These are phyloP conservation scores for Handroanthus guayacan DNA, from an alignment of 257 asterid species.

Conservation along the genomic window DNA sequence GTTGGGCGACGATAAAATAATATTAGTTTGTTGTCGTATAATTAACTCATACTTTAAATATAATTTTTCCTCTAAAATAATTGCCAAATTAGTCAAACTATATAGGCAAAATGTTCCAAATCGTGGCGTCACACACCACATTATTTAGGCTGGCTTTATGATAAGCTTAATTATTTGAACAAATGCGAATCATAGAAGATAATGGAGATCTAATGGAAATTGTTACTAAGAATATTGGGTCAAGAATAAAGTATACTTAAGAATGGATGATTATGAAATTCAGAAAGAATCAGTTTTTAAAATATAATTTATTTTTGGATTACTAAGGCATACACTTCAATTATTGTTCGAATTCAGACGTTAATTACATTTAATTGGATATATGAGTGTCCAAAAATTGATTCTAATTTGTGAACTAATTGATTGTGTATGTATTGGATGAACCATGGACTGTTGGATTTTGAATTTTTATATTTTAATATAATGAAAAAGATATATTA, in stretches of 20 bases:
- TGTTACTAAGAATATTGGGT: neutral
- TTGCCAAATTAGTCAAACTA: slow-evolving; percentile 12
- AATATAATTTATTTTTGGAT: slow-evolving; percentile 3
- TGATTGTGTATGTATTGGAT: neutral
- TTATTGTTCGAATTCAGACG: slow-evolving; percentile 20
- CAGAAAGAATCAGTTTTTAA: neutral
- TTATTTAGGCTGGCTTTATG: slow-evolving; percentile 14
- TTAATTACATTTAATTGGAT: neutral
- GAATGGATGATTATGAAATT: neutral
- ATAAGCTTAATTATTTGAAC: slow-evolving; percentile 5
- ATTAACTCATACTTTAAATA: neutral
- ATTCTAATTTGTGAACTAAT: neutral
- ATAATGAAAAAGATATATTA: too few relatives aligned
- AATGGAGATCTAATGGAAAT: slow-evolving; percentile 27
- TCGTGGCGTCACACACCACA: slow-evolving; percentile 17
- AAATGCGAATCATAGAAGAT: slow-evolving; percentile 8
- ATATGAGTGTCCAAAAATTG: neutral
- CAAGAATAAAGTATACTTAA: neutral
- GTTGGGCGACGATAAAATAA: neutral
- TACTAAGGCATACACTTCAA: slow-evolving; percentile 9
- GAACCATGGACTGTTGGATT: neutral
- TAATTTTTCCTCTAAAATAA: neutral
- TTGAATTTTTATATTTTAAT: too few relatives aligned
- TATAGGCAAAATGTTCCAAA: neutral
- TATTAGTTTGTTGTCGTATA: neutral